phyloP scores from a whole-genome alignment of 2,329 filamentous ascomycete genomes.

The Colletotrichum liaoningense region DNA sequence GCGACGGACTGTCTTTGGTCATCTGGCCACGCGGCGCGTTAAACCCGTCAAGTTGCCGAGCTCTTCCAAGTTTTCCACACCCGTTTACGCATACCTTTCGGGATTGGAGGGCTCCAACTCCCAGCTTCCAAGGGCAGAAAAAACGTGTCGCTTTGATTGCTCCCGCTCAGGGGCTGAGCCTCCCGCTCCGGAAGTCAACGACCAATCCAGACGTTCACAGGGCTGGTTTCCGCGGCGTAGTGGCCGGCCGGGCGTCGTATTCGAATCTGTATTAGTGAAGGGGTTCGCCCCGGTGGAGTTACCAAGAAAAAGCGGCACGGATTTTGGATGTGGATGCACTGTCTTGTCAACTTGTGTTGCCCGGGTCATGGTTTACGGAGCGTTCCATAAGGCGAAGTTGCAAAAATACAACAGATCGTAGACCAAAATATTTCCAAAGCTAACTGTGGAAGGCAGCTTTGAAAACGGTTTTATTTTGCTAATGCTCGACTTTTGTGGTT shows the following conservation, averaged over 20 bases:
- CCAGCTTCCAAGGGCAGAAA: neutral
- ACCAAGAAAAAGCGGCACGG: conserved; percentile 1
- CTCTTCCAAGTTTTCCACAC: neutral
- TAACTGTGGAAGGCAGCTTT: neutral
- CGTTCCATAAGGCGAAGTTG: neutral
- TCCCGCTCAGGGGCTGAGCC: conserved; percentile 10
- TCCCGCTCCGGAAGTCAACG: conserved; percentile 11
- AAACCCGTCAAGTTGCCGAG: neutral
- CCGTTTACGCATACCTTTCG: neutral
- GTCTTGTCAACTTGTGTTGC: neutral
- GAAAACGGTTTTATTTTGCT: neutral
- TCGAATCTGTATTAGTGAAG: conserved; percentile 23
- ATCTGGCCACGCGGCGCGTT: neutral
- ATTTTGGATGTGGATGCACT: neutral
- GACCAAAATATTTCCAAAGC: no score
- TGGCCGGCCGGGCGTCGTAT: conserved; percentile 21
- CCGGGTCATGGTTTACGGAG: neutral
- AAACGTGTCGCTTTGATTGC: neutral
- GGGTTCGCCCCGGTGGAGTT: conserved; percentile 1
- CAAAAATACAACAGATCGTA: neutral
- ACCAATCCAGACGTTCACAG: conserved; percentile 6
- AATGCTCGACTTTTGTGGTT: neutral
- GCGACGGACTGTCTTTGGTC: neutral
- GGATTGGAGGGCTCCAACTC: neutral
- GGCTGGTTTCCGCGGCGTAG: conserved; percentile 21